Evolutionary conservation across 306 rosid species (phyloP).

Genomic region (Malus sylvestris): DNA sequence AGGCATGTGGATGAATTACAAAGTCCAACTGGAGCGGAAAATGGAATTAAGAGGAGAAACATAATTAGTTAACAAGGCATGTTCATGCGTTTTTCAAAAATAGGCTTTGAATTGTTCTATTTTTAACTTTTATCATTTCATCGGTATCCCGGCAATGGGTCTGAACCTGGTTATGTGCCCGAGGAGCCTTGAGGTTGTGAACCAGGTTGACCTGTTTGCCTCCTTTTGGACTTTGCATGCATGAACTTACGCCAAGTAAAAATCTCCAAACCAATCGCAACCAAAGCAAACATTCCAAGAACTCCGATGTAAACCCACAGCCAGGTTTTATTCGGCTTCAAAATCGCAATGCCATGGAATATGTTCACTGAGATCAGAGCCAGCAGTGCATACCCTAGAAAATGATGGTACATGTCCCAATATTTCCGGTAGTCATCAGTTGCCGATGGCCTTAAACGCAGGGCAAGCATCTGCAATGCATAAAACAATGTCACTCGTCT

Average conservation of each 20-base stretch:
- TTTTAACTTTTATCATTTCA: too few species aligned
- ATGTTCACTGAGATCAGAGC: conserved; percentile 45
- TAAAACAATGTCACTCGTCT: not conserved
- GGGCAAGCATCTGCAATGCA: conserved; percentile 52
- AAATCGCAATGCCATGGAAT: conserved; percentile 60
- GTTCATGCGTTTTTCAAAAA: not conserved
- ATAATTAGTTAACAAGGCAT: not conserved
- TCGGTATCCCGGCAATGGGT: too few species aligned
- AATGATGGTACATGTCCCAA: conserved; percentile 92
- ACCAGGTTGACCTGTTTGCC: too few species aligned
- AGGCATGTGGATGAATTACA: not conserved
- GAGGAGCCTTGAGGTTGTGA: too few species aligned
- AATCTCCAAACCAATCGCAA: conserved; percentile 37
- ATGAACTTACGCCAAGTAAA: conserved; percentile 44
- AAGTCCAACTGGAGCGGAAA: not conserved
- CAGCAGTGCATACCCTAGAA: conserved; percentile 63
- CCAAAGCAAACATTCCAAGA: conserved; percentile 29
- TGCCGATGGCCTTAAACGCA: conserved; percentile 32
- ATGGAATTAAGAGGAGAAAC: not conserved
- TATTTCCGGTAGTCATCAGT: conserved; percentile 51
- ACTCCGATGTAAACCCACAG: conserved; percentile 46
- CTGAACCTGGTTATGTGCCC: too few species aligned
- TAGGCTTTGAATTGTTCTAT: not conserved
- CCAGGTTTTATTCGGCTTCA: conserved; percentile 43
- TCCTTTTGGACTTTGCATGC: too few species aligned